Evolutionary conservation across 495 filamentous ascomycete species (phyloP), one percentile per base, ranked within the genome.

Genomic region (Xylaria cubensis): DNA sequence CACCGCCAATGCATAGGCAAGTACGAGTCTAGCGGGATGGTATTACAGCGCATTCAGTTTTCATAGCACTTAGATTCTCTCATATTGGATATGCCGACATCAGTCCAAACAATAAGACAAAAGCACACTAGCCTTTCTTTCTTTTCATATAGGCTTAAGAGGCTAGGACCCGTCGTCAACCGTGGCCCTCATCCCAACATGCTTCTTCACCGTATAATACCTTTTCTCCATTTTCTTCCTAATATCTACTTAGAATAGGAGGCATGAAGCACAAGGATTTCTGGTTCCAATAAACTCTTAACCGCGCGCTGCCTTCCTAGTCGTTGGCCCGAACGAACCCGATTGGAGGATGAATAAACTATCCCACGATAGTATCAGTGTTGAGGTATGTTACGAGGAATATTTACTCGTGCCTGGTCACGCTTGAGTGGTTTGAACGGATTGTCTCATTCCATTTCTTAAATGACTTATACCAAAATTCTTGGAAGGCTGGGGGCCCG

Each of bases 391-490:
- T 29, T 29, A 32, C 19, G 42, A 17, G 21, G 1, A 51, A 34
- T 21, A 12, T 55, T 21, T 32, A 4, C 50, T 56, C 9, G 17
- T 46, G 61, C n/a, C 17, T 34, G 29, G 24, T 66, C 69, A 26
- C 48, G 59, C 46, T 36, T 24, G 32, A 48, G n/a, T 66, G 69
- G 61, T 71, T 29, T 62, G 48, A 46, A 26, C 69, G 62, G 69
- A 65, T 48, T 66, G 39, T 71, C 69, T 71, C 69, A 71, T 71
- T 66, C 69, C 69, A 71, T 66, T 32, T 21, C 48, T 65, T n/a
- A 64, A 64, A 70, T 63, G 46, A 71, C 41, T 42, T 15, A 61
- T 17, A 56, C 34, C 58, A 48, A 36, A 41, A 26, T 29, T 70
- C 58, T 63, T 58, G 56, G 68, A 64, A 51, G 15, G 17, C 58